These are phyloP conservation scores for Mucor racemosus DNA, from an alignment of 371 early-diverging fungal species.

Conservation along the genomic window DNA sequence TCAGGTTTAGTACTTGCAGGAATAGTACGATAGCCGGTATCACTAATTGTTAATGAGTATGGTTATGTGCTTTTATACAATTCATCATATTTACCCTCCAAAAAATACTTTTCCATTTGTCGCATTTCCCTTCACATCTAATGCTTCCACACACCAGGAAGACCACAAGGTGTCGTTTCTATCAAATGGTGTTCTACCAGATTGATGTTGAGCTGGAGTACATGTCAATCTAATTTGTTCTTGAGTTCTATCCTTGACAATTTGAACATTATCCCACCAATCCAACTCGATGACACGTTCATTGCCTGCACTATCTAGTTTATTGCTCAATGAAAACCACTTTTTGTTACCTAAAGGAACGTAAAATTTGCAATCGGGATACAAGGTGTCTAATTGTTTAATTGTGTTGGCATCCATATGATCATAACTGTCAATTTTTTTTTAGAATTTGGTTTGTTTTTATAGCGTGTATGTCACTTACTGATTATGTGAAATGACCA, in stretches of 20 bases:
- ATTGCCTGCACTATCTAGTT: conserved; percentile 38
- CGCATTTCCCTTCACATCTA: conserved; percentile 35
- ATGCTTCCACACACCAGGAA: conserved; percentile 63
- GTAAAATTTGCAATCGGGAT: conserved; percentile 59
- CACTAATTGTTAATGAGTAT: conserved; percentile 39
- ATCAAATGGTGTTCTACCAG: conserved; percentile 67
- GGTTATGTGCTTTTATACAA: background rate
- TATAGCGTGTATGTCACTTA: conserved; percentile 6
- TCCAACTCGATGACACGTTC: conserved; percentile 65
- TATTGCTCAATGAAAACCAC: conserved; percentile 56
- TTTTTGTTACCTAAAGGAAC: conserved; percentile 77
- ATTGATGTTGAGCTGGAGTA: conserved; percentile 82
- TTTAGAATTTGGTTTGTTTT: background rate
- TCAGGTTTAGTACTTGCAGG: conserved; percentile 27
- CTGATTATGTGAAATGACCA: conserved; percentile 79
- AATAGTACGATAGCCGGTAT: conserved; percentile 75
- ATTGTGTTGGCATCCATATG: conserved; percentile 73
- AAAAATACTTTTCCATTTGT: conserved; percentile 63
- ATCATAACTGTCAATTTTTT: conserved; percentile 57
- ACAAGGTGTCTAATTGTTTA: conserved; percentile 43
- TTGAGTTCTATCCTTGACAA: conserved; percentile 28
- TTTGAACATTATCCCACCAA: conserved; percentile 77
- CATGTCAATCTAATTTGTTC: conserved; percentile 56
- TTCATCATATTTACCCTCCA: conserved; percentile 53
- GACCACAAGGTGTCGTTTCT: conserved; percentile 78